phyloP scores from a whole-genome alignment of 2,329 filamentous ascomycete genomes.

The Talaromyces marneffei region DNA sequence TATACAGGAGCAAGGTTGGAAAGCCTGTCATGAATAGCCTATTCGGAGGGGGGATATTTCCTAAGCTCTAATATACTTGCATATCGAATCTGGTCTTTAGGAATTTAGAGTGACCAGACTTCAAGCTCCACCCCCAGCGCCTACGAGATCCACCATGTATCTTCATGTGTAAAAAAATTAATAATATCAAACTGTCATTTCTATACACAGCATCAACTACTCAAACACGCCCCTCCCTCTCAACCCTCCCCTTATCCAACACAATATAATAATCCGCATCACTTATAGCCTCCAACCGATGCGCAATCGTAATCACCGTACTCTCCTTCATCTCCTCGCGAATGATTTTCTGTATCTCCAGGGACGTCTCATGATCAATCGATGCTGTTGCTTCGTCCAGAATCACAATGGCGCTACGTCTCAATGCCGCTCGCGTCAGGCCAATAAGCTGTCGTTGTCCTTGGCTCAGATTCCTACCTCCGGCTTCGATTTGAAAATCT shows the following conservation, averaged over 20 bases:
- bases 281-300: slow-evolving; percentile 57
- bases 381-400: slow-evolving; percentile 63
- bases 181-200: too few relatives aligned
- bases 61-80: too few relatives aligned
- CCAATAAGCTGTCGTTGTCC: slow-evolving; percentile 59
- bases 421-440: slow-evolving; percentile 56
- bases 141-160: too few relatives aligned
- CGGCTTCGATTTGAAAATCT: slow-evolving; percentile 52
- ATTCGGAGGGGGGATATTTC: too few relatives aligned
- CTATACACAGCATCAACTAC: neutral
- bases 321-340: slow-evolving; percentile 32
- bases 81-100: too few relatives aligned
- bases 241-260: slow-evolving; percentile 47
- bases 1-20: too few relatives aligned
- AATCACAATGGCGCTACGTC: slow-evolving; percentile 57
- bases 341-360: slow-evolving; percentile 35
- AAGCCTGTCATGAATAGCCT: too few relatives aligned
- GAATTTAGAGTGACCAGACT: too few relatives aligned
- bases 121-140: too few relatives aligned
- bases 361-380: slow-evolving; percentile 57
- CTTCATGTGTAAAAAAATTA: too few relatives aligned
- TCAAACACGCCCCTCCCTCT: slow-evolving; percentile 11
- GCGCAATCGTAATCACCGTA: slow-evolving; percentile 61
- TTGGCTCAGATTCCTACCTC: slow-evolving; percentile 58
- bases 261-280: slow-evolving; percentile 53